phyloP scores from a whole-genome alignment of 306 rosid genomes.

The Begonia loranthoides region DNA sequence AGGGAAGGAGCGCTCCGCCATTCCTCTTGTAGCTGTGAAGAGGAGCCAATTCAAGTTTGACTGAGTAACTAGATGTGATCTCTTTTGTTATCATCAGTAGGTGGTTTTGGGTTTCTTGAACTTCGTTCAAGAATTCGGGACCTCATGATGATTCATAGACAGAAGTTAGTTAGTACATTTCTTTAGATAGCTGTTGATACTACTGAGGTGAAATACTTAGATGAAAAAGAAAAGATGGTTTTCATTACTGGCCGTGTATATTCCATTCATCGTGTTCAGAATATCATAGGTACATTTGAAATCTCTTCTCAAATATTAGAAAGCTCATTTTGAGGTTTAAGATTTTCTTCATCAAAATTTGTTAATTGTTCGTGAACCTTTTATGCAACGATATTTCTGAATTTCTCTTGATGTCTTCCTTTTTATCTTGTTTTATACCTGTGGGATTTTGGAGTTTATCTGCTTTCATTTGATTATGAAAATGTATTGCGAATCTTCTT shows the following conservation, averaged over 20 bases:
- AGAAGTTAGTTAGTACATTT: slow-evolving; percentile 21
- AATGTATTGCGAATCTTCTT: too few species aligned
- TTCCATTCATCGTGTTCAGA: slow-evolving; percentile 43
- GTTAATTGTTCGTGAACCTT: too few species aligned
- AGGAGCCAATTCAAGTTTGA: slow-evolving; percentile 28
- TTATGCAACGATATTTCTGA: too few species aligned
- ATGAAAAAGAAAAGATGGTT: slow-evolving; percentile 25
- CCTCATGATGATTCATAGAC: slow-evolving; percentile 11
- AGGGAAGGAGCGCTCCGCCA: slow-evolving; percentile 18
- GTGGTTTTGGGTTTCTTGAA: slow-evolving; percentile 7
- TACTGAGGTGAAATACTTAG: slow-evolving; percentile 33
- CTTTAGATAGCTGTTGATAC: slow-evolving; percentile 37
- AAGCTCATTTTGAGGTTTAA: slow-evolving; percentile 39
- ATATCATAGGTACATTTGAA: slow-evolving; percentile 32
- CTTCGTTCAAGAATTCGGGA: slow-evolving; percentile 19
- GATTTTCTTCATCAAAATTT: slow-evolving; percentile 12
- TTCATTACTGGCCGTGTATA: slow-evolving; percentile 38
- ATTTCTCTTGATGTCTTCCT: too few species aligned
- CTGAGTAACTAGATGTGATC: background rate
- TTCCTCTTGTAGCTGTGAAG: slow-evolving; percentile 17
- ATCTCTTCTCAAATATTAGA: slow-evolving; percentile 33
- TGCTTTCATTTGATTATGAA: too few species aligned
- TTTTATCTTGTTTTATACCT: too few species aligned
- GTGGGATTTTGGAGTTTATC: too few species aligned
- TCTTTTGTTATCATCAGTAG: background rate